Base-by-base conservation (phyloP, 2,329 filamentous ascomycete species). In the Arthrobotrys conoides region DNA sequence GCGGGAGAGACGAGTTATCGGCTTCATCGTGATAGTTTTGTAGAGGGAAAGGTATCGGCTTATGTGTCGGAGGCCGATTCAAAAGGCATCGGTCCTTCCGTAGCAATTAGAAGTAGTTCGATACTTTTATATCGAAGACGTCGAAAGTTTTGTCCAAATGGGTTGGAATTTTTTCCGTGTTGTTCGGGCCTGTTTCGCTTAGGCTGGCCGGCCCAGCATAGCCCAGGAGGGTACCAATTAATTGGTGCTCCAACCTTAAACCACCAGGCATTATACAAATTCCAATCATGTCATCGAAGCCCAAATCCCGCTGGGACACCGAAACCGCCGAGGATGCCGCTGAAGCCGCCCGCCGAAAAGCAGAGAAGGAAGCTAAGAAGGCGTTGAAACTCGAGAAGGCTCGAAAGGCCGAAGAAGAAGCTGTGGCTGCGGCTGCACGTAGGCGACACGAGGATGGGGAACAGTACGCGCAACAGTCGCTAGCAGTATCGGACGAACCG, bases 301-400 rank as follows among this genome's bases (percentile, higher is more conserved):
- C 85, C 68, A 90, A 89, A 83, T 97, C 95, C 64, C 90, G 95
- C 85, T 99, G 96, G 96, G 93, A 92, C 80, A 89, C 94, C 83
- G 90, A 92, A 55, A 92, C 93, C 82, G 93, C 94, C 81, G 94
- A 97, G 83, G 90, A 90, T 22, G 92, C 90, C 51, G 87, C 91
- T 49, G 91, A 93, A 76, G 90, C 90, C 20, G 93, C 92, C 85
- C 91, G 92, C 63, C 86, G 90, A 64, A 97, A 96, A 84, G 91
- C 90, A 30, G 92, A 94, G 83, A 96, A 94, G 84, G 91, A 92
- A 81, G 86, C 86, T 79, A 84, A 86, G 80, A 83, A 84, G 77
- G 80, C 83, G 51, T 82, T 82, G 1, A 82, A 81, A 68, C 80
- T 80, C 24, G 75, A 77, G 36, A 79, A 80, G 75, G 82, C 81